phyloP scores from a whole-genome alignment of 345 rosid species.

The Eucalyptus erythrocorys region DNA sequence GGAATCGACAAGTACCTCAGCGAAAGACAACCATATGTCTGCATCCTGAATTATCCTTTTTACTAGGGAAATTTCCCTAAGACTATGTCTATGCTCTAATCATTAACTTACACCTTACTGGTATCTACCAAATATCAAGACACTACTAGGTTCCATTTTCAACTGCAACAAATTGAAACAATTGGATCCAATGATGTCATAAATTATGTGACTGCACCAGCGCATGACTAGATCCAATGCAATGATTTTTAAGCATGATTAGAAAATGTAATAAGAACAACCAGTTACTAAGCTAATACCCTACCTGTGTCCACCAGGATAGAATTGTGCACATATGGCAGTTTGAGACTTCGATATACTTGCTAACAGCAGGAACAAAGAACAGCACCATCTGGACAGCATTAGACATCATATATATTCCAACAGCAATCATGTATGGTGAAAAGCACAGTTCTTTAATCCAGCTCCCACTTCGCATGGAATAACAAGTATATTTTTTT shows the following conservation, averaged over 20 bases:
- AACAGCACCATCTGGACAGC: conserved; percentile 77
- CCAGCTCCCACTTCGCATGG: conserved; percentile 53
- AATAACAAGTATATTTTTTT: conserved; percentile 75
- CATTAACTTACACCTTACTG: neutral
- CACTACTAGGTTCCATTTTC: neutral
- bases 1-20: neutral
- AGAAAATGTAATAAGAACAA: neutral
- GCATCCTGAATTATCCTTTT: neutral
- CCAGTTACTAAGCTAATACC: neutral
- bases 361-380: conserved; percentile 72
- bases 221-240: neutral
- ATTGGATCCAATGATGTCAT: neutral
- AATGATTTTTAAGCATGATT: neutral
- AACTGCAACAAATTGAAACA: neutral
- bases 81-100: neutral
- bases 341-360: conserved; percentile 75
- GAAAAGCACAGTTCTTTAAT: conserved; percentile 75
- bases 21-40: neutral
- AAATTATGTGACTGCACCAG: neutral
- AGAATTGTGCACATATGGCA: conserved; percentile 40
- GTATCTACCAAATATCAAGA: neutral
- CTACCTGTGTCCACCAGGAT: conserved; percentile 87
- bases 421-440: conserved; percentile 75
- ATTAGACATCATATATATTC: conserved; percentile 51
- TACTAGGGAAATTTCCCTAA: neutral